Evolutionary conservation across 148 eudicot genomes (phyloP).

Genomic region (Mesembryanthemum crystallinum): DNA sequence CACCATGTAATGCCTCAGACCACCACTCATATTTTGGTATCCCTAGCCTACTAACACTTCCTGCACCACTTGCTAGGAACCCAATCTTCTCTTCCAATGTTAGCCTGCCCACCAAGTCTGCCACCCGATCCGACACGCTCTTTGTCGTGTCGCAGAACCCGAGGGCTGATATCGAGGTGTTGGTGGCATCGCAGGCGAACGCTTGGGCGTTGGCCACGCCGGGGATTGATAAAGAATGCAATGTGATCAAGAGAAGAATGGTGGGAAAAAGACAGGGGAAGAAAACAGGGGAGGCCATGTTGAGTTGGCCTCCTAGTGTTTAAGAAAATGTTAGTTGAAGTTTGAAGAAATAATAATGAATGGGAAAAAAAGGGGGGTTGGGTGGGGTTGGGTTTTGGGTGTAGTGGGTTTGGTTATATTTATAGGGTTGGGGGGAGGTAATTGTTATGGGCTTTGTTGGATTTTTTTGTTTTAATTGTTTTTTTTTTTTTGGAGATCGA

Average conservation of each 20-base stretch:
- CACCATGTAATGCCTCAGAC: constrained; percentile 82
- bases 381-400: constrained; percentile 4
- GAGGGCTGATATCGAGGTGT: constrained; percentile 32
- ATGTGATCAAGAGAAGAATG: constrained; percentile 11
- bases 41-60: constrained; percentile 50
- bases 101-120: constrained; percentile 48
- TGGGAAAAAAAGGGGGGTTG: neutral
- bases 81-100: constrained; percentile 62
- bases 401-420: constrained; percentile 25
- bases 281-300: constrained; percentile 43
- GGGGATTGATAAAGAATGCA: neutral
- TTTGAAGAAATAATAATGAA: neutral
- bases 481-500: neutral
- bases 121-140: constrained; percentile 38
- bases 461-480: neutral
- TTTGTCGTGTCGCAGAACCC: constrained; percentile 49
- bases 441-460: neutral
- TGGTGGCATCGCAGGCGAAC: constrained; percentile 49
- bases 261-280: constrained; percentile 18
- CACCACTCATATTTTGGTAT: constrained; percentile 81
- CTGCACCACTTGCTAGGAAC: constrained; percentile 45
- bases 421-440: constrained; percentile 17
- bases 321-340: neutral
- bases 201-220: constrained; percentile 26
- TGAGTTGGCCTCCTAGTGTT: constrained; percentile 9